Conservation (phyloP, 352 stramenopile species). For the Peronospora belbahrii region DNA sequence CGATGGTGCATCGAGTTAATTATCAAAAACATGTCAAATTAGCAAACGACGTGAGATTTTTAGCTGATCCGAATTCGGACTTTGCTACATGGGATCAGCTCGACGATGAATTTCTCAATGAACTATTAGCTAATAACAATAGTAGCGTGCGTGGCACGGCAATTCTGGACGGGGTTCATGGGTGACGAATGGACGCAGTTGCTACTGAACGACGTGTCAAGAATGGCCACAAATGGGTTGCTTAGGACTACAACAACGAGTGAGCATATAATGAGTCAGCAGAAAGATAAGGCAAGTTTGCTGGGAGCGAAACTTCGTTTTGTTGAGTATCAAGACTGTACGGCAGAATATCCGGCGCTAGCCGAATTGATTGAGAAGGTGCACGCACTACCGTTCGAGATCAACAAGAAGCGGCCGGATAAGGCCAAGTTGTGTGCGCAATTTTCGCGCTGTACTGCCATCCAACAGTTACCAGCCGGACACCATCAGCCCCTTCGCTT, state of each 20-base stretch:
- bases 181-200: conserved; percentile 69
- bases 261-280: conserved; percentile 11
- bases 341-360: conserved; percentile 52
- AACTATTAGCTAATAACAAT: conserved; percentile 13
- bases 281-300: conserved; percentile 3
- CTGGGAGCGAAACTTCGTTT: conserved; percentile 44
- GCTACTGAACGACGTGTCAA: conserved; percentile 51
- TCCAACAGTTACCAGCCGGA: conserved; percentile 38
- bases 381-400: conserved; percentile 69
- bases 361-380: conserved; percentile 69
- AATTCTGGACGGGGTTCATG: conserved; percentile 68
- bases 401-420: conserved; percentile 59
- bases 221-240: conserved; percentile 49
- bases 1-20: conserved; percentile 82
- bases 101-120: conserved; percentile 38
- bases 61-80: conserved; percentile 52
- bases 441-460: conserved; percentile 53
- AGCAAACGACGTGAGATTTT: conserved; percentile 47
- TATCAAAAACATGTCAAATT: conserved; percentile 71
- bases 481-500: conserved; percentile 49
- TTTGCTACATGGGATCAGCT: conserved; percentile 62
- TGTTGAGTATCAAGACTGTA: conserved; percentile 48
- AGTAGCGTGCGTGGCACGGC: conserved; percentile 27
- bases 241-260: conserved; percentile 31
- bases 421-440: conserved; percentile 49